These are phyloP conservation scores for Schizothecium vesticola DNA, from an alignment of 495 filamentous ascomycete species.

Conservation along the genomic window DNA sequence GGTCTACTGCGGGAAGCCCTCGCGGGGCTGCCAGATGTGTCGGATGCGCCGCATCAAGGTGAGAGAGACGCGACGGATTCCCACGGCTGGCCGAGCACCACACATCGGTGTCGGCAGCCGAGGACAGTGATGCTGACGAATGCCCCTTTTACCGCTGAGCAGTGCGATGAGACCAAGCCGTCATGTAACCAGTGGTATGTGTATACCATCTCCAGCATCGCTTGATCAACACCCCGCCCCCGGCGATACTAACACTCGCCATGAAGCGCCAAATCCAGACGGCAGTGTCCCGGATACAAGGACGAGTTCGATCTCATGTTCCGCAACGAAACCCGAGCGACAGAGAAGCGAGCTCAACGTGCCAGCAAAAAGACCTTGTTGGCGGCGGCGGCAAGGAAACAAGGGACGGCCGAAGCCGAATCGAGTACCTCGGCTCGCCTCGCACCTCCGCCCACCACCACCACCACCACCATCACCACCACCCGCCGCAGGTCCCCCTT, in stretches of 20 bases:
- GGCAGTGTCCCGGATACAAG: conserved; percentile 63
- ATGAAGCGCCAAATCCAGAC: conserved; percentile 48
- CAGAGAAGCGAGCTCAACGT: conserved; percentile 46
- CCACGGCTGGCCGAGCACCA: neutral
- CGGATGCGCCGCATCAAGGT: conserved; percentile 68
- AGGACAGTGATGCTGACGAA: conserved; percentile 3
- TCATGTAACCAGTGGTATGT: conserved; percentile 58
- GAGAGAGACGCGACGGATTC: conserved; percentile 16
- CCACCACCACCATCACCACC: conserved; percentile 3
- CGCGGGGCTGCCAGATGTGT: conserved; percentile 68
- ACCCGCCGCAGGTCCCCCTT: conserved; percentile 13
- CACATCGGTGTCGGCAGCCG: neutral
- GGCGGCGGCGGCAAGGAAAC: conserved; percentile 13
- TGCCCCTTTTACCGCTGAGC: neutral
- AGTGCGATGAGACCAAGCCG: conserved; percentile 68
- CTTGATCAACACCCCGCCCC: neutral
- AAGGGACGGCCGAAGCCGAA: neutral
- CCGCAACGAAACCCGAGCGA: conserved; percentile 59
- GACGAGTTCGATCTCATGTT: conserved; percentile 65
- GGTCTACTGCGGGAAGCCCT: conserved; percentile 73
- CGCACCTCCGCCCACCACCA: neutral
- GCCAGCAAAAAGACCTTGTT: conserved; percentile 29
- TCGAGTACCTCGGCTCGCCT: neutral
- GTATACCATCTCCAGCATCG: too few relatives aligned
- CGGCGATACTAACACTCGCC: neutral